Conservation (phyloP, 2,329 filamentous ascomycete genomes). For the Cladophialophora carrionii region DNA sequence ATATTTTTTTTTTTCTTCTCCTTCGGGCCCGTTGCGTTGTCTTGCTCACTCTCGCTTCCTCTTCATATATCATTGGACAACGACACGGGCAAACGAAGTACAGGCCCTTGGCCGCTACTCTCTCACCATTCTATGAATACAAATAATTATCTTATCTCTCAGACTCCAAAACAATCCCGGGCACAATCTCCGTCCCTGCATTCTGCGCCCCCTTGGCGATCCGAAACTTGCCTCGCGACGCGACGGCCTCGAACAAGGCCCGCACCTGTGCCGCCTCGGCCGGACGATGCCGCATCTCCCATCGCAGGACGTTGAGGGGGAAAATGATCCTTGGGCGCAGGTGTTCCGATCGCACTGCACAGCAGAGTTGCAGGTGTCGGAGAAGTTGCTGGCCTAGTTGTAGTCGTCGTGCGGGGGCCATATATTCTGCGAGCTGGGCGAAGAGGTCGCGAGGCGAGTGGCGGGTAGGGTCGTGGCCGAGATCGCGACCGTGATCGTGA, state of each 20-base stretch:
- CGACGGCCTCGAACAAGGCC: constrained; percentile 13
- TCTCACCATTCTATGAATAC: too few relatives aligned
- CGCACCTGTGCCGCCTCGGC: constrained; percentile 6
- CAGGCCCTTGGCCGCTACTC: too few relatives aligned
- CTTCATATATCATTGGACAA: too few relatives aligned
- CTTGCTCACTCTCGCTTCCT: too few relatives aligned
- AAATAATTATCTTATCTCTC: neutral
- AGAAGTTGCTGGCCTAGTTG: constrained; percentile 9
- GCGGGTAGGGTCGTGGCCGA: too few relatives aligned
- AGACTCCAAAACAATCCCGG: neutral
- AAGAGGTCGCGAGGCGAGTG: neutral
- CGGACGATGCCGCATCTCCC: constrained; percentile 13
- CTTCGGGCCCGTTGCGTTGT: too few relatives aligned
- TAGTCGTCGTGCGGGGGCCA: constrained; percentile 1
- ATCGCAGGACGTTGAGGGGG: constrained; percentile 18
- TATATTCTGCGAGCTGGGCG: neutral
- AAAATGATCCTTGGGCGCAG: constrained; percentile 5
- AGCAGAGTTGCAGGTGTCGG: neutral
- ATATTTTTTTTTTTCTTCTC: too few relatives aligned
- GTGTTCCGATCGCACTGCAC: neutral
- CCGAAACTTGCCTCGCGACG: constrained; percentile 7
- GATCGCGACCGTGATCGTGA: neutral
- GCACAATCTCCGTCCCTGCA: constrained; percentile 9
- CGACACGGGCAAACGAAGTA: too few relatives aligned
- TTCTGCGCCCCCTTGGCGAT: constrained; percentile 15